Base-by-base conservation (phyloP, 116 monocot genomes). In the Iris pallida region DNA sequence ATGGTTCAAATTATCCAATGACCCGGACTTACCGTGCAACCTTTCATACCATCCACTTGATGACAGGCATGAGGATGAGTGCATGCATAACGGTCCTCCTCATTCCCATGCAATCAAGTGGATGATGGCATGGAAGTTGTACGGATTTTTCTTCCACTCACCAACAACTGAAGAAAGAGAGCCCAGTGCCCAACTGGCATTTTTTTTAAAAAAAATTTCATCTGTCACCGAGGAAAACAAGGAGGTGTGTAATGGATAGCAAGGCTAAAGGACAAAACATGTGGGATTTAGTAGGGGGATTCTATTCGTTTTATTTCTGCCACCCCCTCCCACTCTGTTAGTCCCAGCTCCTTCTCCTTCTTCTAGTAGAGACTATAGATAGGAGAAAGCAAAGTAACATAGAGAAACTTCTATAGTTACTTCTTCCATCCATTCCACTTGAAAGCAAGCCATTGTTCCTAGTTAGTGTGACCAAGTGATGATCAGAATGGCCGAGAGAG, bases 151-250 rank as follows among this genome's bases (percentile, higher is more conserved):
- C 53, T 41, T n/a, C 53, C 16, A 11, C 15, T 5, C 63, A 71
- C 71, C 64, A 51, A 47, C 71, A 66, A 45, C 68, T 48, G 30
- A 30, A 30, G 30, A 68, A 6, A 75, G 61, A 69, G 68, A 45
- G 60, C 53, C 78, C 69, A 76, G 62, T 68, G 67, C 79, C 82
- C 76, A 80, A 86, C 82, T 80, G 82, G 88, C 81, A 83, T 72
- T 75, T 79, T 74, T 78, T 30, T 30, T 30, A n/a, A n/a, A n/a
- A n/a, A n/a, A 30, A 77, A 87, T 83, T 66, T 83, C 71, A 72
- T 73, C 73, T 76, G 78, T 40, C 30, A 57, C 79, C 70, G 68
- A 79, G 71, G 68, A 74, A 68, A 77, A 53, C 42, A 71, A 77
- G 57, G 63, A 9, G 66, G 76, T 54, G 72, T 14, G 40, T 17